A percentile compares a stretch with the other conserved stretches of the same genome.
Conservation (phyloP, 139 green algal genomes). For the Pleodorina starrii region DNA sequence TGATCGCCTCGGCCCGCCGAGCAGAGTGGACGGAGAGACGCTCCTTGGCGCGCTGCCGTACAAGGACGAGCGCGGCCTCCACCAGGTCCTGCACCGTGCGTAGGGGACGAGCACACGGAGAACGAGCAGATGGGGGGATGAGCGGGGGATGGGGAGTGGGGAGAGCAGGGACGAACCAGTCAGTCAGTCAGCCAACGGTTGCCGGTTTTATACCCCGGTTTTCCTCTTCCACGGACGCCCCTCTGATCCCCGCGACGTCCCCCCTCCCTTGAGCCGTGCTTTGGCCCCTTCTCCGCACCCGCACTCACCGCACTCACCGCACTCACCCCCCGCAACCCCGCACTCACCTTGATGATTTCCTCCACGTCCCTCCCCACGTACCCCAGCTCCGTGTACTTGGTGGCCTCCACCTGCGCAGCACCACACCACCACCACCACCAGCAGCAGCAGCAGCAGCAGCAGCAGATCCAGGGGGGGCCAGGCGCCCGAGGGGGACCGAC, state of each 20-base stretch:
- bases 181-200: too few species aligned
- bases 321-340: not conserved
- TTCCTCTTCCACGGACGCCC: too few species aligned
- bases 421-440: too few species aligned
- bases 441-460: too few species aligned
- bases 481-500: too few species aligned
- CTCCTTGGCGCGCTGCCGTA: constrained; percentile 65
- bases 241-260: too few species aligned
- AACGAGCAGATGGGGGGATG: not conserved
- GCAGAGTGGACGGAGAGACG: not conserved
- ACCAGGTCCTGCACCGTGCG: constrained; percentile 80
- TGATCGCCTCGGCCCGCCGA: constrained; percentile 37
- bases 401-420: constrained; percentile 92
- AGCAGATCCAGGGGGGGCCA: too few species aligned
- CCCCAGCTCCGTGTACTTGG: constrained; percentile 98
- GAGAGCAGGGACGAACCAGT: not conserved
- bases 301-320: not conserved
- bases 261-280: too few species aligned
- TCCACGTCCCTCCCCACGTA: constrained; percentile 98
- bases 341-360: constrained; percentile 87
- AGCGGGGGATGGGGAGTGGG: not conserved
- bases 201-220: too few species aligned
- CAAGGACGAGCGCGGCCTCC: constrained; percentile 88
- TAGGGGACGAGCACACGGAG: not conserved
- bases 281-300: not conserved